Base-by-base conservation (phyloP, 192 early-diverging fungal species). In the Linnemannia zychae region DNA sequence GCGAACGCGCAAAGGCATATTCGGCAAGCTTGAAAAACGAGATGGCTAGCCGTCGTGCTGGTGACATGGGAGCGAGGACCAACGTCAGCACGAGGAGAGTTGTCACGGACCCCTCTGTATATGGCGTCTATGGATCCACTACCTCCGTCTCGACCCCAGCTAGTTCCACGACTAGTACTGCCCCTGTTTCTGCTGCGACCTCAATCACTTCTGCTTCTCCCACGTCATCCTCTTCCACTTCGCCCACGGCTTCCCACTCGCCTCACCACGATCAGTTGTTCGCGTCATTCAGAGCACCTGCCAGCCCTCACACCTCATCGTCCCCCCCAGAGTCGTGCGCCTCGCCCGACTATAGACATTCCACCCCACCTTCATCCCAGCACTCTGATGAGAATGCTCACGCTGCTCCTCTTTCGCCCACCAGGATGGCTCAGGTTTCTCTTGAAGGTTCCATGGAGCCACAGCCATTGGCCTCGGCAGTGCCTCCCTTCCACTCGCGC, bases 1-100 rank as follows among this genome's bases (percentile, higher is more conserved):
- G 77, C 31, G 83, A 85, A 65, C 77, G 83, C 0, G 83, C 83
- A 40, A 85, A 79, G 69, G 77, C 77, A n/a, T 85, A 79, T 24
- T 75, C 77, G n/a, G 77, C 76, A 1, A 84, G 48, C 31, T 38
- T 84, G 50, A 84, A 84, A 37, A 71, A 46, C 11, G 82, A 84
- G 52, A 85, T 79, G 77, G 83, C 83, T 3, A 79, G 47, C 37
- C 83, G 83, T 38, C 77, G 78, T 38, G 67, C 83, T 20, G 48
- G 53, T 28, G 78, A 79, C 18, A 7, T 52, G 16, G 57, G 33
- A 28, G 57, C 60, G 49, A 67, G 83, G 37, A 20, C 46, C 2
- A 77, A 36, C 9, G 11, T 67, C n/a, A 37, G 82, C 7, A 31
- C 53, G 13, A 78, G 76, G 34, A 49, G 82, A 36, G 72, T 72